Evolutionary conservation across 2,329 filamentous ascomycete genomes (phyloP), one percentile per base, ranked within the genome.

Genomic region (Colletotrichum karsti): DNA sequence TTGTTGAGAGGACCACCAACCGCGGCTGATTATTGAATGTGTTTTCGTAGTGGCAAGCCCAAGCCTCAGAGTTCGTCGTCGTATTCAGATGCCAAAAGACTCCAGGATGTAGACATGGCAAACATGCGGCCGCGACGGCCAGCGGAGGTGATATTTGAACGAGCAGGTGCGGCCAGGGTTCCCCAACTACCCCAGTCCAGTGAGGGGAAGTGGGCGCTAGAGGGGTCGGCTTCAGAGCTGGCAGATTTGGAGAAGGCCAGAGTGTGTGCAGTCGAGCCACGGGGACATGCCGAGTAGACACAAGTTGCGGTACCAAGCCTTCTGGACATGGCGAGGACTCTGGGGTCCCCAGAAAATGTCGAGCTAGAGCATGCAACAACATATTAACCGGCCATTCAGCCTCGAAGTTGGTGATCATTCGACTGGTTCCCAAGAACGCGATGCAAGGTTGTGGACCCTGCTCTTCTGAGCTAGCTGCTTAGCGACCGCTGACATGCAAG

Each of bases 361-460:
- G 42, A 53, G n/a, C 28, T 28, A 57, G 42, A 58, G 35, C 9
- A 35, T 57, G 59, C 64, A 30, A 26, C 35, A 48, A 37, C 12
- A 67, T 10, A 64, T 67, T 67, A 67, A 64, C 64, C 64, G 64
- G 64, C 6, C 53, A 58, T 67, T 67, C 60, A 53, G 63, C 64
- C 64, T 46, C 33, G 13, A 54, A 30, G 53, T 30, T 8, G 18
- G 51, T 41, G 46, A 48, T 48, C 22, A 53, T 53, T 58, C 53
- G 51, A 53, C 42, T 41, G 55, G 60, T 30, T 10, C 35, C 33
- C 30, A 51, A 46, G 60, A 53, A 35, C 39, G 54, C 24, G 46
- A 44, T 39, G 64, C 44, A 22, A n/a, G 35, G 18, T 39, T 58
- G 64, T 58, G 64, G 51, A 39, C 59, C 33, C 42, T 56, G 35